phyloP scores from a whole-genome alignment of 2,329 filamentous ascomycete species.

The Fusarium goolgardi region DNA sequence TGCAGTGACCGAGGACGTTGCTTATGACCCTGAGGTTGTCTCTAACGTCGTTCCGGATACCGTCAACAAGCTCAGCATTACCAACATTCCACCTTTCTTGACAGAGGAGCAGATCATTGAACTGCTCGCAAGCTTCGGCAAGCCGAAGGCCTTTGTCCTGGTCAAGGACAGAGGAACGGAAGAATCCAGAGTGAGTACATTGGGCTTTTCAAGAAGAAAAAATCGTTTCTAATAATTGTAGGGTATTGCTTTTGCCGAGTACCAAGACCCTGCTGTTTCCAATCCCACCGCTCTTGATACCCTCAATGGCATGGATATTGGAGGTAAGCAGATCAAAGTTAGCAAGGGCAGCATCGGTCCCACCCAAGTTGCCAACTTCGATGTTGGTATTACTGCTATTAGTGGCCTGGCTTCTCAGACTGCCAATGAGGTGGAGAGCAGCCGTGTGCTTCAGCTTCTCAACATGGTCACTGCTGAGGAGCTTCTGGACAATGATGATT shows the following conservation, averaged over 20 bases:
- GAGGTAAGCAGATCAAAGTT: constrained; percentile 86
- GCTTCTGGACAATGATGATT: constrained; percentile 92
- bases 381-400: constrained; percentile 98
- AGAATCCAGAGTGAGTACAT: constrained; percentile 80
- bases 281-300: constrained; percentile 91
- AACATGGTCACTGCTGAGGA: constrained; percentile 99
- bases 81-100: constrained; percentile 88
- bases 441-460: constrained; percentile 88
- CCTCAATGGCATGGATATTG: constrained; percentile 92
- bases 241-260: constrained; percentile 98
- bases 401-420: constrained; percentile 95
- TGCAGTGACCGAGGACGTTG: constrained; percentile 76
- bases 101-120: constrained; percentile 93
- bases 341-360: constrained; percentile 90
- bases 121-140: constrained; percentile 89
- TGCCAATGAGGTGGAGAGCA: constrained; percentile 80
- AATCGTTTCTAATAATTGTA: constrained; percentile 56
- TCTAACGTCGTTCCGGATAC: constrained; percentile 88
- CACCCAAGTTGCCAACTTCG: constrained; percentile 90
- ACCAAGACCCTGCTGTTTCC: constrained; percentile 74
- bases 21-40: constrained; percentile 80
- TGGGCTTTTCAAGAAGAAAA: no score
- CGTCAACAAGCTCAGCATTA: constrained; percentile 93
- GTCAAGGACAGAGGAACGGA: constrained; percentile 88
- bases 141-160: constrained; percentile 89